These are phyloP conservation scores for Heliamphora exappendiculata DNA, from an alignment of 148 eudicot genomes.

Conservation along the genomic window DNA sequence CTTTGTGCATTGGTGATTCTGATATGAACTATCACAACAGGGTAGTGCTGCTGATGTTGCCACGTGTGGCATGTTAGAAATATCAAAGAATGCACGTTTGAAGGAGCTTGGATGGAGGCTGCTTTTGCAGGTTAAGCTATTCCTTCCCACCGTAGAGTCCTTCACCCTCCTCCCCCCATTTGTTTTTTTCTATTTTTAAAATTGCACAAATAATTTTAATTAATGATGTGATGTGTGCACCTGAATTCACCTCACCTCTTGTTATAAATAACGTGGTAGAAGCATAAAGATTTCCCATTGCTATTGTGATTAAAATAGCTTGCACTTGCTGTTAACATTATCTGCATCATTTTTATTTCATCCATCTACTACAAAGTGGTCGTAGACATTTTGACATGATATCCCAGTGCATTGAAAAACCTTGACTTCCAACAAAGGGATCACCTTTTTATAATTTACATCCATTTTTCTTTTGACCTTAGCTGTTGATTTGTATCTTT, in stretches of 20 bases:
- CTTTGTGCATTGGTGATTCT: background rate
- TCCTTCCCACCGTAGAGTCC: background rate
- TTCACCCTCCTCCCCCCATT: background rate
- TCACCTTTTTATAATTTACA: background rate
- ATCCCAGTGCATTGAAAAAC: background rate
- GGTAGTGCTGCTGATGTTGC: conserved; percentile 99
- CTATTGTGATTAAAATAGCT: background rate
- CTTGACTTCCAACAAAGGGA: background rate
- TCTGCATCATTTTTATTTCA: background rate
- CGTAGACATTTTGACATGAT: background rate
- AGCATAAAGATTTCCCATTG: background rate
- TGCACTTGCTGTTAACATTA: background rate
- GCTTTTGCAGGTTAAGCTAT: conserved; percentile 66
- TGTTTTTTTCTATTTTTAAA: too few relatives aligned
- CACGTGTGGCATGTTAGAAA: conserved; percentile 98
- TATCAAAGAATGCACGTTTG: conserved; percentile 51
- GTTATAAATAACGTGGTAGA: background rate
- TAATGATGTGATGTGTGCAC: background rate
- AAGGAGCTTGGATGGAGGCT: conserved; percentile 90
- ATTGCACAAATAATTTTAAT: too few relatives aligned
- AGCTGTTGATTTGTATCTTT: background rate
- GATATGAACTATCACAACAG: conserved; percentile 24
- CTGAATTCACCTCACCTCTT: background rate
- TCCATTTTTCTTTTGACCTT: background rate
- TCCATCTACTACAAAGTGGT: background rate